Base-by-base conservation (phyloP, 352 stramenopile genomes). In the Thalassiosira hispida region DNA sequence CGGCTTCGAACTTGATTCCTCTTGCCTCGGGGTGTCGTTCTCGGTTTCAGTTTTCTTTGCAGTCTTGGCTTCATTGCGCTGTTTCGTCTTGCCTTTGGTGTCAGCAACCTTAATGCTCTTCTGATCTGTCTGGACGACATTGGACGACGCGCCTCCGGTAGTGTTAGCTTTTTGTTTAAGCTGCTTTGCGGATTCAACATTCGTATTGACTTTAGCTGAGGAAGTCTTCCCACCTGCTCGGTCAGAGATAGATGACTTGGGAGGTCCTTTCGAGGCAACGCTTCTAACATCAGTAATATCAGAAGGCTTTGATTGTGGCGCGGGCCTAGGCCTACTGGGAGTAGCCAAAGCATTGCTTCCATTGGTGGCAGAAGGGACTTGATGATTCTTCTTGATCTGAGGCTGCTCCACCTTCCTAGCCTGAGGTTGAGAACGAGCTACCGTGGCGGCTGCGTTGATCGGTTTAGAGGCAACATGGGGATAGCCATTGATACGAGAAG, bases 51-150 rank as follows among this genome's bases (percentile, higher is more conserved):
- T 52, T 25, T 73, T 64, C 27, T 77, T 77, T 6, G 29, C 12
- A 14, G 23, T n/a, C 55, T 77, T 83, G 18, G 22, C 51, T 44
- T 83, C 74, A 47, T 61, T 77, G 20, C 52, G 67, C 44, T 69
- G 51, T 35, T 74, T 65, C 53, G 56, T 49, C 20, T 77, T 77
- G 14, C 4, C 18, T 70, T 83, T 69, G 20, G 60, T 66, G 3
- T 69, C 57, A 53, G 31, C 7, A 31, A 59, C 27, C 49, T 61
- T 70, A n/a, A n/a, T n/a, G 12, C 20, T 61, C 25, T 46, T 59
- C n/a, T 23, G 14, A 16, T 59, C 46, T 66, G 20, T 38, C 42
- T 59, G 57, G 44, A 44, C 14, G 27, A 23, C 38, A 47, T 16
- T 49, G 8, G 68, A 38, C 49, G 68, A 38, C 42, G 33, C n/a